Evolutionary conservation across 148 eudicot genomes (phyloP), one percentile per base, ranked within the genome.

Genomic region (Beta vulgaris): DNA sequence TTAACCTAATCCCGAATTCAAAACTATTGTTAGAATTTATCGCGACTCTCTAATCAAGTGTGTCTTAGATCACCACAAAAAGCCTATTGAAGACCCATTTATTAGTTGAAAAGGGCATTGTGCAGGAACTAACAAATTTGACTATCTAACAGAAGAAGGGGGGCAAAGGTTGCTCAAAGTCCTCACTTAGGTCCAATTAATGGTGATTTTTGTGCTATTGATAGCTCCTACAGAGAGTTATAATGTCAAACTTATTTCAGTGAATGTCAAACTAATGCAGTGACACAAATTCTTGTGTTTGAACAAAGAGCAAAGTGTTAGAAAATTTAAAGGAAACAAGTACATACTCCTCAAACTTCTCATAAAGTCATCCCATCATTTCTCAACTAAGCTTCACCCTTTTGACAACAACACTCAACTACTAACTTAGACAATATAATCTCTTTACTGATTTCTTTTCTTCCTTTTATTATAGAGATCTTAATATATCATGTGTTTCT

Each of bases 391-490:
- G 74, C 55, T 77, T 73, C 80, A 74, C 79, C 73, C 55, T 69
- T 69, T 69, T 77, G 76, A 57, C 81, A 81, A 82, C 81, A 32
- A 39, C 63, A 70, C 66, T 71, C 78, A 80, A 84, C 84, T 80
- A 84, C 87, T 86, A 74, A 71, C 78, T 77, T 77, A 62, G 79
- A 86, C 85, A 79, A 72, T 69, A 29, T 73, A 73, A 55, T n/a
- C n/a, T n/a, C n/a, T n/a, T n/a, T n/a, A n/a, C n/a, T n/a, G n/a
- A n/a, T n/a, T n/a, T n/a, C n/a, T n/a, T n/a, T n/a, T n/a, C n/a
- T n/a, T n/a, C n/a, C n/a, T n/a, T n/a, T n/a, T n/a, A n/a, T n/a
- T 25, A 8, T 32, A 57, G 26, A 57, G 37, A 35, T 61, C 39
- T 32, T 34, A 63, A 21, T 76, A 54, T 65, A 62, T 44, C 64